Evolutionary conservation across 176 grass and related monocot species (phyloP).

Genomic region (Aegilops speltoides): DNA sequence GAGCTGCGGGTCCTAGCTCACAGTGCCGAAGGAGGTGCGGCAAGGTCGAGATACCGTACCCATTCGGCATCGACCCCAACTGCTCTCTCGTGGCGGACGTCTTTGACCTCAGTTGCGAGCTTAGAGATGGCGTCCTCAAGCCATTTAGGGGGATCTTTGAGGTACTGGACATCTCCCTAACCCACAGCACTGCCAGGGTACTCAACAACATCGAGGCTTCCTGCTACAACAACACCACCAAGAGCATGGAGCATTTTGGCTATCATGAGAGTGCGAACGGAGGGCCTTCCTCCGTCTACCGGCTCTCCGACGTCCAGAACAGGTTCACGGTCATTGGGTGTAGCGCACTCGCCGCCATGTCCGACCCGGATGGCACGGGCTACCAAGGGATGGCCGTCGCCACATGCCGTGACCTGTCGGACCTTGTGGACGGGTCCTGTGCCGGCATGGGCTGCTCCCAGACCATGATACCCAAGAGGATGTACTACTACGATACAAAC

Average conservation of each 20-base stretch:
- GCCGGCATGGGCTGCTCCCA: too few relatives aligned
- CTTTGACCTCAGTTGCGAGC: not conserved
- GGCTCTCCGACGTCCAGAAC: not conserved
- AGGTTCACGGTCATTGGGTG: not conserved
- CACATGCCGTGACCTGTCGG: too few relatives aligned
- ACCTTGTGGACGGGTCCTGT: too few relatives aligned
- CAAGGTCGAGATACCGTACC: slow-evolving; percentile 21
- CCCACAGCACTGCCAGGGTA: not conserved
- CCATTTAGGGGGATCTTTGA: not conserved
- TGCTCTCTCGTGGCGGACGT: not conserved
- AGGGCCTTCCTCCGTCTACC: not conserved
- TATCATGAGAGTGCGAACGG: not conserved
- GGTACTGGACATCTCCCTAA: not conserved
- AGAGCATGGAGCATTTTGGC: not conserved
- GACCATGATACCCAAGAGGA: too few relatives aligned
- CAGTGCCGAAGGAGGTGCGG: slow-evolving; percentile 32
- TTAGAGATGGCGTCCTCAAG: not conserved
- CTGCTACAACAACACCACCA: not conserved
- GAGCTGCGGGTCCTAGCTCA: not conserved
- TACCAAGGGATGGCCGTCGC: too few relatives aligned
- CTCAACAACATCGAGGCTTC: not conserved
- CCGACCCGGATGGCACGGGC: not conserved
- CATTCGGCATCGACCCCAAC: slow-evolving; percentile 36
- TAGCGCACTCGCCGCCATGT: not conserved
- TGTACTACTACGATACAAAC: too few relatives aligned